A percentile compares a stretch with the other conserved stretches of the same genome.
phyloP scores from a whole-genome alignment of 129 eudicot species.

The Smallanthus sonchifolius region DNA sequence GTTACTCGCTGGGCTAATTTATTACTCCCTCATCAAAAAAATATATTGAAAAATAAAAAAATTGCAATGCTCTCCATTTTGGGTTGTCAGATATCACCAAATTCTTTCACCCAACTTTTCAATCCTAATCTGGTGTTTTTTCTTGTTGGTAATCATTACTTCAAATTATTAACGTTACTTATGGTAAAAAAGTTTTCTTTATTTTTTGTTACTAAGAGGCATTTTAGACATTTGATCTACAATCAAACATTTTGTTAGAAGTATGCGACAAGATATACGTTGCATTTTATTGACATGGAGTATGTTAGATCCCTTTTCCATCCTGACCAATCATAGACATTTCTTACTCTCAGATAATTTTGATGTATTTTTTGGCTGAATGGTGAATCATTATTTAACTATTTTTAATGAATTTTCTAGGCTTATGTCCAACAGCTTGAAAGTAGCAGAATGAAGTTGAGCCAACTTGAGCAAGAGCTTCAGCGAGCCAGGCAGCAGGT shows the following conservation, averaged over 20 bases:
- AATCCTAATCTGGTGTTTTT: neutral
- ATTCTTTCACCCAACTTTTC: too few species aligned
- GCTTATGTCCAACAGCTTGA: slow-evolving; percentile 98
- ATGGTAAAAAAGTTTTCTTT: neutral
- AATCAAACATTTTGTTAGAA: neutral
- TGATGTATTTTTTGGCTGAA: neutral
- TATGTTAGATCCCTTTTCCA: neutral
- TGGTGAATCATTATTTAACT: neutral
- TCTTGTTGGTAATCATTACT: neutral
- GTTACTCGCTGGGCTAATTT: too few species aligned
- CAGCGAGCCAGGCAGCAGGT: slow-evolving; percentile 99
- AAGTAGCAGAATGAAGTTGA: slow-evolving; percentile 92
- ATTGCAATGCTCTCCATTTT: too few species aligned
- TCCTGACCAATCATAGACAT: neutral
- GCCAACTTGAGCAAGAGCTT: slow-evolving; percentile 97
- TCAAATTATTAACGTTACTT: neutral
- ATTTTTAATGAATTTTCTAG: slow-evolving; percentile 30
- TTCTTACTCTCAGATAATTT: neutral
- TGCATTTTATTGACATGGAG: neutral
- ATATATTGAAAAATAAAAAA: too few species aligned
- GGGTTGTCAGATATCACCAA: too few species aligned
- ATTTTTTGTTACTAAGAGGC: neutral
- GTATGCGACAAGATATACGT: neutral
- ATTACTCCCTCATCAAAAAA: too few species aligned
- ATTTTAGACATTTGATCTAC: neutral